A percentile compares a stretch with the other conserved stretches of the same genome.
Evolutionary conservation across 2,329 filamentous ascomycete species (phyloP).

Genomic region (Aspergillus amoenus): DNA sequence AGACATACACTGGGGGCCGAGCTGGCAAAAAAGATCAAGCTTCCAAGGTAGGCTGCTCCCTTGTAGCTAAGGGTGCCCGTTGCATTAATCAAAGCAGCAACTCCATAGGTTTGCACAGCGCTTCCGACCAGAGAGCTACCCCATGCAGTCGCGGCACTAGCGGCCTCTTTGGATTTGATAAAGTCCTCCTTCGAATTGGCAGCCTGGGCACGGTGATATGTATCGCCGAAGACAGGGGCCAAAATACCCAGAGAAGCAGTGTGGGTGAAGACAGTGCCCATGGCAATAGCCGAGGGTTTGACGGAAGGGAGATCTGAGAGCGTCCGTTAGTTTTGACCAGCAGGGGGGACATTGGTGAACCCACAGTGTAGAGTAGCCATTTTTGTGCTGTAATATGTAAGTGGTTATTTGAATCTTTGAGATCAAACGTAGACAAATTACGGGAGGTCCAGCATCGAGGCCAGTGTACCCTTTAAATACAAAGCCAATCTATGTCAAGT

Average conservation of each 20-base stretch:
- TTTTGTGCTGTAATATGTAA: slow-evolving; percentile 28
- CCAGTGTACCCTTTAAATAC: neutral
- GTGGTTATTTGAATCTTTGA: neutral
- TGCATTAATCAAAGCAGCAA: slow-evolving; percentile 88
- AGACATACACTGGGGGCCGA: slow-evolving; percentile 77
- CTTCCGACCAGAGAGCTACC: slow-evolving; percentile 87
- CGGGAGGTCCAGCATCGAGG: neutral
- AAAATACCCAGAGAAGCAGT: slow-evolving; percentile 84
- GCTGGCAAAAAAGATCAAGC: slow-evolving; percentile 86
- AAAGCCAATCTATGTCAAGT: neutral
- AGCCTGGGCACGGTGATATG: slow-evolving; percentile 87
- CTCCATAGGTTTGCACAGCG: slow-evolving; percentile 83
- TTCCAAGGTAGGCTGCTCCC: slow-evolving; percentile 90
- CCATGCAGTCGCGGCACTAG: slow-evolving; percentile 82
- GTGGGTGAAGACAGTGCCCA: slow-evolving; percentile 96
- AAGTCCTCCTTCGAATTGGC: slow-evolving; percentile 97
- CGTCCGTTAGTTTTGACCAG: slow-evolving; percentile 2
- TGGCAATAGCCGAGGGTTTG: slow-evolving; percentile 96
- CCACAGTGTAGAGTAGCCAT: slow-evolving; percentile 63
- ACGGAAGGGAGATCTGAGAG: slow-evolving; percentile 75
- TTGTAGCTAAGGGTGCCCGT: slow-evolving; percentile 96
- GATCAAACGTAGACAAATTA: neutral
- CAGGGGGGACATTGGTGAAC: slow-evolving; percentile 24
- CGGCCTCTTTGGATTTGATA: slow-evolving; percentile 86
- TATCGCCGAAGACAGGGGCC: slow-evolving; percentile 86